Conservation (phyloP, 306 rosid species). For the Quercus robur region DNA sequence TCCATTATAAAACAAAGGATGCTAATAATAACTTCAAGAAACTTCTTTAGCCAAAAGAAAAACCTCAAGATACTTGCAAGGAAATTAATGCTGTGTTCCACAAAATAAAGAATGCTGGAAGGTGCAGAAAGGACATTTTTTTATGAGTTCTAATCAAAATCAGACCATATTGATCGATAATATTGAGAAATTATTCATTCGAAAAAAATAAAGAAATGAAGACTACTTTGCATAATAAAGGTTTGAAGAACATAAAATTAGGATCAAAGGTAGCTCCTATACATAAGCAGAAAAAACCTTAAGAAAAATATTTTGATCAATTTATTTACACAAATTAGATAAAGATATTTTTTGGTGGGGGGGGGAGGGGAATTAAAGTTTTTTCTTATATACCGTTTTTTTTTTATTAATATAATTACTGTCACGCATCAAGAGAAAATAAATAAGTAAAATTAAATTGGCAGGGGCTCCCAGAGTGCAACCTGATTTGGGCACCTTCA, state of each 20-base stretch:
- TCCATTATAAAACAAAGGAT: background rate
- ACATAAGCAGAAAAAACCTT: background rate
- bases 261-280: background rate
- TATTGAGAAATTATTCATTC: background rate
- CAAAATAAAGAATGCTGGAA: background rate
- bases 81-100: background rate
- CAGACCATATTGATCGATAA: background rate
- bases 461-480: background rate
- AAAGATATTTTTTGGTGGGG: background rate
- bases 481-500: background rate
- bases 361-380: no score
- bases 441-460: background rate
- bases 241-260: background rate
- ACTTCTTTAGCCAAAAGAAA: background rate
- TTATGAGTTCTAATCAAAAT: background rate
- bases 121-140: background rate
- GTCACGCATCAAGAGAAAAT: background rate
- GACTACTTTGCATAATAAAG: no score
- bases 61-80: background rate
- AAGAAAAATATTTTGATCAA: background rate
- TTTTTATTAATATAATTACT: no score
- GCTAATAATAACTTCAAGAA: background rate
- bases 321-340: background rate
- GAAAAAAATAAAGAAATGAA: background rate
- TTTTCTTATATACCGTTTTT: no score